phyloP scores from a whole-genome alignment of 768 basidiomycete genomes.

The Tricholoma terreum region DNA sequence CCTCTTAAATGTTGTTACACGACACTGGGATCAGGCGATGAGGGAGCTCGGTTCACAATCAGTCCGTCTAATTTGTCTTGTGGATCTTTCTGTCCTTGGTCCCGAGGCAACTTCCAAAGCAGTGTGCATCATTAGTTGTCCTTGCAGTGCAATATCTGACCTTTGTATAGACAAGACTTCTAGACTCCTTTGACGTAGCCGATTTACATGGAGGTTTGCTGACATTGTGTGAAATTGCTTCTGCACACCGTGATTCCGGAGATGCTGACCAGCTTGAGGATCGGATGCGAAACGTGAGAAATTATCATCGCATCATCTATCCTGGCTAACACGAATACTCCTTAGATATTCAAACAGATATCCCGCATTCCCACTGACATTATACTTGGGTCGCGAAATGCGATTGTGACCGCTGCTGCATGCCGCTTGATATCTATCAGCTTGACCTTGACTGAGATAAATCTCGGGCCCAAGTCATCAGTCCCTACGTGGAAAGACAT shows the following conservation, averaged over 20 bases:
- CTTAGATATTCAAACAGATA: slow-evolving; percentile 66
- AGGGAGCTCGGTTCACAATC: slow-evolving; percentile 76
- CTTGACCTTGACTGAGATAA: slow-evolving; percentile 56
- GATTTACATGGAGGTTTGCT: slow-evolving; percentile 84
- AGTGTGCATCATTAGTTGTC: slow-evolving; percentile 33
- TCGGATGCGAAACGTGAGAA: slow-evolving; percentile 45
- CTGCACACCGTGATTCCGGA: slow-evolving; percentile 43
- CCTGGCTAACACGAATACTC: not conserved
- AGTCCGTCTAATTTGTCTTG: slow-evolving; percentile 61
- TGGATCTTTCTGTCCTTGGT: slow-evolving; percentile 54
- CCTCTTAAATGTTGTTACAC: slow-evolving; percentile 65
- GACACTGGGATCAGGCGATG: slow-evolving; percentile 89
- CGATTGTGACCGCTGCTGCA: slow-evolving; percentile 66
- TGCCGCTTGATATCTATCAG: slow-evolving; percentile 68
- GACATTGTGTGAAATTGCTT: slow-evolving; percentile 68
- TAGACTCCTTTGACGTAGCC: slow-evolving; percentile 60
- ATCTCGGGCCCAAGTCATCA: slow-evolving; percentile 35
- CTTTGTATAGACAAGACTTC: slow-evolving; percentile 45
- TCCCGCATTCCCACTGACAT: slow-evolving; percentile 52
- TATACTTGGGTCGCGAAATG: slow-evolving; percentile 64
- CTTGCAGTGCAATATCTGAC: not conserved
- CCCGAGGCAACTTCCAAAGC: slow-evolving; percentile 46
- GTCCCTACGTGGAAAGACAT: slow-evolving; percentile 66
- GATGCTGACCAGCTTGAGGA: slow-evolving; percentile 31
- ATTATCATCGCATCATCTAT: too few species aligned